phyloP scores from a whole-genome alignment of 2,329 filamentous ascomycete genomes.

The Stemphylium vesicarium region DNA sequence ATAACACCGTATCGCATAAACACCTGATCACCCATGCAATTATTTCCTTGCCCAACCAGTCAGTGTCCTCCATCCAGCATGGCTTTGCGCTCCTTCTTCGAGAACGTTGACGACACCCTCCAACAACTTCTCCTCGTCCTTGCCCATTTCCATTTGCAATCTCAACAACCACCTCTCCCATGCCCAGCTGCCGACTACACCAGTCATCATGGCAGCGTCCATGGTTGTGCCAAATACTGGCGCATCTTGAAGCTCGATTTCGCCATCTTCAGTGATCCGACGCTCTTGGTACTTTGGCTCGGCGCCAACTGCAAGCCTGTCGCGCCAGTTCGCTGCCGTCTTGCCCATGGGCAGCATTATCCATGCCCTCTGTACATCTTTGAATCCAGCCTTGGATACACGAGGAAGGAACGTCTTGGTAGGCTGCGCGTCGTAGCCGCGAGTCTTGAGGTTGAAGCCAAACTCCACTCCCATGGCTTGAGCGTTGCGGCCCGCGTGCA shows the following conservation, averaged over 20 bases:
- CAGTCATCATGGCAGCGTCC: conserved; percentile 75
- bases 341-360: conserved; percentile 83
- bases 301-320: conserved; percentile 45
- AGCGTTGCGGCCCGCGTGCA: conserved; percentile 79
- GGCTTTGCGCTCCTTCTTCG: conserved; percentile 65
- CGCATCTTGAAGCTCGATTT: conserved; percentile 36
- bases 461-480: conserved; percentile 91
- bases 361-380: conserved; percentile 84
- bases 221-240: conserved; percentile 59
- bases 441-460: conserved; percentile 83
- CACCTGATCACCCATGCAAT: conserved; percentile 4
- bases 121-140: conserved; percentile 61
- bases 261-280: conserved; percentile 45
- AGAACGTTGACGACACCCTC: conserved; percentile 64
- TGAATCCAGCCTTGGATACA: conserved; percentile 76
- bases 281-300: conserved; percentile 41
- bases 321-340: conserved; percentile 48
- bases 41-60: conserved; percentile 57
- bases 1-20: conserved; percentile 9
- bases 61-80: conserved; percentile 65
- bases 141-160: conserved; percentile 83
- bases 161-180: conserved; percentile 98
- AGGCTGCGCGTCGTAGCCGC: conserved; percentile 86
- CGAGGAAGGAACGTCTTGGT: conserved; percentile 81
- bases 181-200: conserved; percentile 83